Evolutionary conservation across 371 early-diverging fungal species (phyloP), one percentile per base, ranked within the genome.

Genomic region (Rhizopus microsporus): DNA sequence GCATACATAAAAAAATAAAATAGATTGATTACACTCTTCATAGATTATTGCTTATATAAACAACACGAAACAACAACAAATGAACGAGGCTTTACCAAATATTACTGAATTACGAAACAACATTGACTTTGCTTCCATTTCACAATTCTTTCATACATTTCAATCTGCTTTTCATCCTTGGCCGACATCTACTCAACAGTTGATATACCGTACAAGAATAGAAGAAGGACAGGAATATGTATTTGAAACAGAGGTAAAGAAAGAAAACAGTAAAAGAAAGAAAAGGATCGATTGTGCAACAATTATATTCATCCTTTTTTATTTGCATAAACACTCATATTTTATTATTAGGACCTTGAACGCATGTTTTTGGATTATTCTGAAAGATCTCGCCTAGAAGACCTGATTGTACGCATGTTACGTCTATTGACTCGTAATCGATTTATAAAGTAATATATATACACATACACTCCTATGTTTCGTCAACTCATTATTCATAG

Each of bases 111-210:
- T 78, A 56, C 69, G 78, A 51, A 78, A 75, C 51, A 75, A 78
- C 67, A 63, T 75, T 49, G 68, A 76, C 34, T 79, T 79, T 63
- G 80, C 83, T 62, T 64, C 77, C 49, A 63, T 69, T 31, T 51
- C 73, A 6, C 77, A 80, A 56, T 76, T 78, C 56, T 69, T 77
- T 10, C 74, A 78, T 45, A 72, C 71, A 6, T 75, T 72, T 51
- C 68, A 70, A 56, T 54, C 69, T n/a, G 80, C 80, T 2, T 74
- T 74, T 48, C 63, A 53, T 8, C 76, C 78, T 37, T 75, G 75
- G 75, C 77, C 70, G 44, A 16, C 57, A 10, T 15, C 51, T 12
- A 17, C 45, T 13, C 51, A 59, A 29, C 59, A 65, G 15, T 32
- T 56, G 3, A 33, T 60, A 7, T 71, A 60, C 56, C 23, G 23